phyloP scores from a whole-genome alignment of 179 eudicot genomes.

The Silene vulgaris region DNA sequence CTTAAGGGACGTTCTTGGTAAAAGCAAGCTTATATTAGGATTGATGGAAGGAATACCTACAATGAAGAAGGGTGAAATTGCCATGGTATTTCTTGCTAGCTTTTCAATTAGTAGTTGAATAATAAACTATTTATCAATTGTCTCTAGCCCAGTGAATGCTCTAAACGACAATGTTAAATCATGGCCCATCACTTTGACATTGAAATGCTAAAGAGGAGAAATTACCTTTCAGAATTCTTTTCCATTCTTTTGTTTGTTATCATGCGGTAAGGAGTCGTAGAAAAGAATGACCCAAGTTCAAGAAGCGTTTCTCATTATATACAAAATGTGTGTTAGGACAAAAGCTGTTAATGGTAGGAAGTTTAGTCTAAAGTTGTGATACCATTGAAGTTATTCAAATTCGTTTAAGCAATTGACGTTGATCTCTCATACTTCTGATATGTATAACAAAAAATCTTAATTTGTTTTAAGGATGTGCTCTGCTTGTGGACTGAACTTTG shows the following conservation, averaged over 20 bases:
- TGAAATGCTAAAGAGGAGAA: background rate
- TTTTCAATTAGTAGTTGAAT: background rate
- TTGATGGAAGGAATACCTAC: conserved; percentile 92
- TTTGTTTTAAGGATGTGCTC: background rate
- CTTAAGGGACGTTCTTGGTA: conserved; percentile 72
- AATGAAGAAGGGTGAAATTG: conserved; percentile 91
- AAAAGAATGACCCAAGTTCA: background rate
- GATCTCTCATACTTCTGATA: background rate
- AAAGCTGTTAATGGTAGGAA: background rate
- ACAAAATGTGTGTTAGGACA: background rate
- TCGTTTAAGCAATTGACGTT: conserved; percentile 3
- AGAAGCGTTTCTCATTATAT: background rate
- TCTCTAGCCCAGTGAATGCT: background rate
- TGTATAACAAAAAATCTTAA: conserved; percentile 9
- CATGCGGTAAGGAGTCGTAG: background rate
- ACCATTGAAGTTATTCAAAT: background rate
- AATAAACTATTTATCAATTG: background rate
- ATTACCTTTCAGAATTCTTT: background rate
- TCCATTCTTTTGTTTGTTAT: background rate
- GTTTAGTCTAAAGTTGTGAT: background rate
- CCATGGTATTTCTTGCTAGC: conserved; percentile 52
- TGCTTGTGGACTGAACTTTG: conserved; percentile 10
- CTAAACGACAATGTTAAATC: background rate
- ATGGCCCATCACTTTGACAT: conserved; percentile 4
- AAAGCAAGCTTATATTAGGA: conserved; percentile 89